Evolutionary conservation across 2,329 filamentous ascomycete genomes (phyloP).

Genomic region (Cercospora zeina): DNA sequence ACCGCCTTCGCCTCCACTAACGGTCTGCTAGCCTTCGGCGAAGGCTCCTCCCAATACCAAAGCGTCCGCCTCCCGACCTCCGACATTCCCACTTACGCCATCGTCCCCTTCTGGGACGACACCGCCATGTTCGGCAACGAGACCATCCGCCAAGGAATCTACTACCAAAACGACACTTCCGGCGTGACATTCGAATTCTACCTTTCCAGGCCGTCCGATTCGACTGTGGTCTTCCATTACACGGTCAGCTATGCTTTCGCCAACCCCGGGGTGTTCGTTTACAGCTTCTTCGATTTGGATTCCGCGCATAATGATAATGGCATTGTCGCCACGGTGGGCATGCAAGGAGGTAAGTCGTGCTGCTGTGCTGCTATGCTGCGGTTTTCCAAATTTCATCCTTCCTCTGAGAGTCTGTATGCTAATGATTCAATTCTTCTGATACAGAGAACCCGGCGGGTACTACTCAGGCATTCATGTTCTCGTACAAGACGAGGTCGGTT

Average conservation of each 20-base stretch:
- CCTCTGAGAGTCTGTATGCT: neutral
- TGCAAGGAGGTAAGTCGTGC: slow-evolving; percentile 36
- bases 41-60: slow-evolving; percentile 35
- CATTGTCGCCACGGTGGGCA: slow-evolving; percentile 31
- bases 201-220: slow-evolving; percentile 27
- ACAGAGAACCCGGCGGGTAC: slow-evolving; percentile 10
- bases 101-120: slow-evolving; percentile 41
- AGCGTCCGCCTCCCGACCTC: slow-evolving; percentile 29
- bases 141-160: slow-evolving; percentile 37
- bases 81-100: slow-evolving; percentile 34
- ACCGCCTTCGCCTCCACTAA: slow-evolving; percentile 36
- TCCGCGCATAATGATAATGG: slow-evolving; percentile 29
- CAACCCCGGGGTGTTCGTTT: slow-evolving; percentile 36
- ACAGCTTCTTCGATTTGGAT: slow-evolving; percentile 36
- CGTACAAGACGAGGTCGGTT: slow-evolving; percentile 22
- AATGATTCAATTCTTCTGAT: neutral
- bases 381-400: neutral
- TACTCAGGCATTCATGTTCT: slow-evolving; percentile 24
- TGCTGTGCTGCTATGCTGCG: neutral
- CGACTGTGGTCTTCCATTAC: slow-evolving; percentile 36
- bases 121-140: slow-evolving; percentile 32
- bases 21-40: slow-evolving; percentile 36
- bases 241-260: slow-evolving; percentile 36
- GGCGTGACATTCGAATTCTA: slow-evolving; percentile 40
- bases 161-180: slow-evolving; percentile 34